These are phyloP conservation scores for Colletotrichum somersetense DNA, from an alignment of 2,329 filamentous ascomycete species.

Conservation along the genomic window DNA sequence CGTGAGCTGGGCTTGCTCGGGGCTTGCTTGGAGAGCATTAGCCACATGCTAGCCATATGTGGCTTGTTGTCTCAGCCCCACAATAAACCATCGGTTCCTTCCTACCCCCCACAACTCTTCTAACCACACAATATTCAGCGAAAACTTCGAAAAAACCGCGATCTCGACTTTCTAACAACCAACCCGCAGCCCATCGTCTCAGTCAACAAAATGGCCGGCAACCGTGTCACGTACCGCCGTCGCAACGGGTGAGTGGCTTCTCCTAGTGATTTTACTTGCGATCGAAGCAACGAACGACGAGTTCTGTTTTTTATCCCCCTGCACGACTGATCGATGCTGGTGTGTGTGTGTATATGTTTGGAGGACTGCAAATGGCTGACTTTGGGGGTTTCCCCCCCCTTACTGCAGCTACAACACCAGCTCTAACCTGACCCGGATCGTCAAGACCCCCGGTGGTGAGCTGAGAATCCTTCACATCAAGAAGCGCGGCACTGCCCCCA, in stretches of 20 bases:
- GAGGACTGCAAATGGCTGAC: slow-evolving; percentile 42
- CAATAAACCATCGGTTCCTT: too few relatives aligned
- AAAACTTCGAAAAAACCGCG: not conserved
- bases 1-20: slow-evolving; percentile 29
- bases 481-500: slow-evolving; percentile 98
- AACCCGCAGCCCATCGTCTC: slow-evolving; percentile 51
- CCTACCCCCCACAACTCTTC: too few relatives aligned
- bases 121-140: too few relatives aligned
- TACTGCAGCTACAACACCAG: slow-evolving; percentile 90
- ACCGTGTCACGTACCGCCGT: slow-evolving; percentile 78
- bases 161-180: slow-evolving; percentile 15
- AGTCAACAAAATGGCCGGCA: slow-evolving; percentile 70
- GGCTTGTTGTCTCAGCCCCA: slow-evolving; percentile 8
- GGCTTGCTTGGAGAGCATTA: not conserved
- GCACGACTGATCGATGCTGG: not conserved
- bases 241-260: slow-evolving; percentile 78
- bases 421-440: slow-evolving; percentile 95
- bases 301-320: not conserved
- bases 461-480: slow-evolving; percentile 98
- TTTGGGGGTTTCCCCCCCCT: slow-evolving; percentile 23
- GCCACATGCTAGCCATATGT: slow-evolving; percentile 34
- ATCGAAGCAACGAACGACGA: slow-evolving; percentile 25
- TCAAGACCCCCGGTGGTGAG: slow-evolving; percentile 97
- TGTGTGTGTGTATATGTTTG: not conserved
- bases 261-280: not conserved